Evolutionary conservation across 805 yeast species (phyloP).

Genomic region (Clavispora santaluciae): DNA sequence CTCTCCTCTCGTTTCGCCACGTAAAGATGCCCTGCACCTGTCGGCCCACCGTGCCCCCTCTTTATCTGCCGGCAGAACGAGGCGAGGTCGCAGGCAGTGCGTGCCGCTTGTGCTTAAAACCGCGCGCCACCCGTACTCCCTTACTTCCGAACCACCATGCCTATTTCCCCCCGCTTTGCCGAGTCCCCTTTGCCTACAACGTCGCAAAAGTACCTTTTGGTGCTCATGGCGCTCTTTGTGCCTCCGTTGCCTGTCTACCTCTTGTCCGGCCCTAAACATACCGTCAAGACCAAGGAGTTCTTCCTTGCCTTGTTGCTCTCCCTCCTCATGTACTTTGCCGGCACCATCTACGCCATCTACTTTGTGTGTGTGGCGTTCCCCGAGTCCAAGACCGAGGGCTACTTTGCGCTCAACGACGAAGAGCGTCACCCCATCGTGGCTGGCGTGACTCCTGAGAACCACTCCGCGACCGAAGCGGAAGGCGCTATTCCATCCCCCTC

Average conservation of each 20-base stretch:
- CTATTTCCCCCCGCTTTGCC: slow-evolving; percentile 10
- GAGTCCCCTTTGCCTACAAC: slow-evolving; percentile 8
- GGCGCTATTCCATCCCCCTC: too few species aligned
- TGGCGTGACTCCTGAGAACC: too few species aligned
- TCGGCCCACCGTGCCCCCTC: too few species aligned
- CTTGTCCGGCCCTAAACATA: slow-evolving; percentile 21
- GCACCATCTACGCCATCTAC: slow-evolving; percentile 28
- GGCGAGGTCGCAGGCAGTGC: too few species aligned
- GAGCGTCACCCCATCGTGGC: neutral
- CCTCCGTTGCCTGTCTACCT: slow-evolving; percentile 39
- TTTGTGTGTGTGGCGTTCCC: slow-evolving; percentile 22
- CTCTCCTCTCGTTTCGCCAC: too few species aligned
- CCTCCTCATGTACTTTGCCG: slow-evolving; percentile 26
- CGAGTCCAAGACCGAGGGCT: slow-evolving; percentile 14
- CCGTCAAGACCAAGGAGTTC: slow-evolving; percentile 32
- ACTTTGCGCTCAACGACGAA: slow-evolving; percentile 20
- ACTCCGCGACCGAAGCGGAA: too few species aligned
- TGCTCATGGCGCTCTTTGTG: slow-evolving; percentile 27
- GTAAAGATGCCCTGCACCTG: too few species aligned
- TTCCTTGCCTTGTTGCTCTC: slow-evolving; percentile 28
- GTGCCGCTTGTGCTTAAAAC: too few species aligned
- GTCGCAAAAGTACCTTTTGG: slow-evolving; percentile 22
- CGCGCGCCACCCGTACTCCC: too few species aligned
- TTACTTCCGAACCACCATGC: too few species aligned
- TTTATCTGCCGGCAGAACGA: too few species aligned